These are phyloP conservation scores for Hysterium pulicare DNA, from an alignment of 2,329 filamentous ascomycete species.

Conservation along the genomic window DNA sequence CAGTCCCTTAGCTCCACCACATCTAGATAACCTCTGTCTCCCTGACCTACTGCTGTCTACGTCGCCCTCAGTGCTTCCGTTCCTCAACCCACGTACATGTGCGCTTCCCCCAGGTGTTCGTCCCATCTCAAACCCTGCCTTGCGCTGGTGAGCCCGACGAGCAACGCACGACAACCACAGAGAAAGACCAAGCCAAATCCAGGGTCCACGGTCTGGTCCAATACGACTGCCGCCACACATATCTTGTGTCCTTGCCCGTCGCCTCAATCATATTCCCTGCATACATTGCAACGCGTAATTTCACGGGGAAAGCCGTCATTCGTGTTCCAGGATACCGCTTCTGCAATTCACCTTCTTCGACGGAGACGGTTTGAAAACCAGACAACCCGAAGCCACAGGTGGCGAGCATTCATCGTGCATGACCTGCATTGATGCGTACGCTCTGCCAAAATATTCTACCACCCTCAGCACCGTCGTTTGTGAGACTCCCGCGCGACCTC, in stretches of 20 bases:
- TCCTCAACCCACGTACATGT: no score
- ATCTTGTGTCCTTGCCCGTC: neutral
- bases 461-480: neutral
- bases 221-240: neutral
- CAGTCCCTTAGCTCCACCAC: no score
- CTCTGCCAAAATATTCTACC: neutral
- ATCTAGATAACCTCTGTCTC: no score
- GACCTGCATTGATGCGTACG: neutral
- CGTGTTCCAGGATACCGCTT: neutral
- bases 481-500: neutral
- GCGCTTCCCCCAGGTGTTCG: neutral
- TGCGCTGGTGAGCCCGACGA: neutral
- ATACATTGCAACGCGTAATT: neutral
- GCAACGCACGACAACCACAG: neutral
- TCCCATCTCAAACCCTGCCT: neutral
- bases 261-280: no score
- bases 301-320: neutral
- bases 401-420: neutral
- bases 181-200: neutral
- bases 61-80: no score
- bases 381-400: conserved; percentile 1
- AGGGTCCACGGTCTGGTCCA: neutral
- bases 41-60: no score
- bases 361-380: neutral
- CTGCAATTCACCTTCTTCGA: no score